Conservation (phyloP, 139 green algal species). For the Chlamydomonas sphaeroides region DNA sequence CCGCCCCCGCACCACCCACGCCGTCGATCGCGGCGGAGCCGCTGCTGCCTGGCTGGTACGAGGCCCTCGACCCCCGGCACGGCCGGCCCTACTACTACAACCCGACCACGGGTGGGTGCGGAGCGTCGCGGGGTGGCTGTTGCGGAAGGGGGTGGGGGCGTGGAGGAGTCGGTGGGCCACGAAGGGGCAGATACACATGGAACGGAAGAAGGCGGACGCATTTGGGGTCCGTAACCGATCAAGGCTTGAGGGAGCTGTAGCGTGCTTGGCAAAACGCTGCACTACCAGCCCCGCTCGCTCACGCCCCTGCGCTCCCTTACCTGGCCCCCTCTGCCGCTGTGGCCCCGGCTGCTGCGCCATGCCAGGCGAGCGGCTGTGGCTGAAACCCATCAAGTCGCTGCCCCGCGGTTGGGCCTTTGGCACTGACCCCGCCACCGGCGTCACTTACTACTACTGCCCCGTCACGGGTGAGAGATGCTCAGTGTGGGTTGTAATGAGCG, state of each 20-base stretch:
- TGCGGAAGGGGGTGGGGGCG: no score
- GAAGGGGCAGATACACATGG: no score
- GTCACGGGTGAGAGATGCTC: constrained; percentile 50
- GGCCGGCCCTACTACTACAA: constrained; percentile 78
- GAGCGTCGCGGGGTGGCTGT: no score
- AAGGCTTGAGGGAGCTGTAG: no score
- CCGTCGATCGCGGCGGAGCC: constrained; percentile 25
- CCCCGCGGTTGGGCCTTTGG: constrained; percentile 68
- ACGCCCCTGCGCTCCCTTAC: no score
- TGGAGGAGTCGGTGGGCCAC: no score
- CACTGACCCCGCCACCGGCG: constrained; percentile 52
- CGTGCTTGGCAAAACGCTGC: no score
- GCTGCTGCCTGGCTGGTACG: constrained; percentile 74
- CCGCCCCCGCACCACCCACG: constrained; percentile 21
- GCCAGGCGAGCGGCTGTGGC: constrained; percentile 66
- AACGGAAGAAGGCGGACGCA: no score
- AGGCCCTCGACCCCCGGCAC: constrained; percentile 74
- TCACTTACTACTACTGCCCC: constrained; percentile 64
- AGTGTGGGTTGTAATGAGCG: no score
- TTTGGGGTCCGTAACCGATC: no score
- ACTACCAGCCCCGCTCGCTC: no score
- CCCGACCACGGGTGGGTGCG: constrained; percentile 65
- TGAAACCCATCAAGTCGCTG: constrained; percentile 47
- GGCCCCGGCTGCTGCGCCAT: background rate
- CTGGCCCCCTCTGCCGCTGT: background rate